Base-by-base conservation (phyloP, 768 basidiomycete species). In the Suillus cothurnatus region DNA sequence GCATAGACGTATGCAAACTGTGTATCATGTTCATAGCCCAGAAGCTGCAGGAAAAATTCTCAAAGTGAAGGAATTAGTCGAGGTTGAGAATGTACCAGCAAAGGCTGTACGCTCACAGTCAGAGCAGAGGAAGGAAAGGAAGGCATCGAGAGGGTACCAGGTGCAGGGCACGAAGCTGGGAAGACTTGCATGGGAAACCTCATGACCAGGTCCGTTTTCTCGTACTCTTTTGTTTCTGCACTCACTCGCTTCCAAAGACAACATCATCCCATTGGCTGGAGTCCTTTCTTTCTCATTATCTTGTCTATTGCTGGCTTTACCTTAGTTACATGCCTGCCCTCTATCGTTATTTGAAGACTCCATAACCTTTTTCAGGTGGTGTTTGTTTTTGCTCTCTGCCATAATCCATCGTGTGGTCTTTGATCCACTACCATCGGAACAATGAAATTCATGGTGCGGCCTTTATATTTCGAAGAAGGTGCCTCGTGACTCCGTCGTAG, bases 1-100 rank as follows among this genome's bases (percentile, higher is more conserved):
- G 60, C 89, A 92, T 75, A 81, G 90, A 64, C 86, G 94, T 45
- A 85, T 91, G 80, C 91, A 94, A 75, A 94, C 90, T 0, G 94
- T 96, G 38, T 94, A 92, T 72, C 90, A 92, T 70, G 82, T 83
- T 4, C 90, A 92, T 71, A 83, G 84, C 0, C 87, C 89, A 0
- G 88, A 90, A 64, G 82, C 86, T 4, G 95, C 94, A 0, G 95
- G 96, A 17, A 92, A 93, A 76, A 95, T 97, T 59, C 81, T 98
- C 57, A 78, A 79, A 28, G 87, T 97, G 64, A 98, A 97, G 82
- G 95, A 98, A 78, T 80, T 98, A 52, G 86, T 97, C 12, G 85
- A 91, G 72, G 95, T 98, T 50, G 84, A 89, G 75, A 97, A 96
- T 73, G 94, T 97, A 19, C 85, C 89, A 0, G 80, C 81, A 31